Evolutionary conservation across 768 basidiomycete genomes (phyloP), one percentile per base, ranked within the genome.

Genomic region (Auricularia sp.): DNA sequence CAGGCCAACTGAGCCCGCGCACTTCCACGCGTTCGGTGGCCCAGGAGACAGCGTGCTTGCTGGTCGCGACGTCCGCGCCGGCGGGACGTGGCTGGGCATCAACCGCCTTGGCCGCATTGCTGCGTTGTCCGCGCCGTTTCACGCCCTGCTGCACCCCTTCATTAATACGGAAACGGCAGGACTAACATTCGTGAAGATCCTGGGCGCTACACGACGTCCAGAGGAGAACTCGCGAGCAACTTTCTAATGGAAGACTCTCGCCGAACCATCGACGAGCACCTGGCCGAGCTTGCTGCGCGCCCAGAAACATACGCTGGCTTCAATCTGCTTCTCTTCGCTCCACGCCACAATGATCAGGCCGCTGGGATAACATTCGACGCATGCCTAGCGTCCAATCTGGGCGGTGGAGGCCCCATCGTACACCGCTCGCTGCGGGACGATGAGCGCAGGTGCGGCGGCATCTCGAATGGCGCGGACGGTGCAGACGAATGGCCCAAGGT

Each of bases 61-160:
- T 2, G 92, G 92, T 61, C 82, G 86, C 68, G 92, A 94, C 75
- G 71, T 79, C 24, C 77, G 77, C 61, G 90, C 85, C 2, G 90
- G 90, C 47, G 92, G 92, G 54, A 89, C 90, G 42, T 94, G 92
- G 92, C 81, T 91, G 70, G 92, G 92, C 13, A 74, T 92, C 65
- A 84, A 74, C 71, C 81, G 82, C 66, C 67, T 80, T 66, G 92
- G 92, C 29, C 82, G 81, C 68, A 75, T 91, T 64, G 89, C 88
- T 13, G 72, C 93, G 62, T 71, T 92, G 91, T 92, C 74, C 75
- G 90, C 74, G 59, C 62, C 47, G 59, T 61, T 29, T 36, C 44
- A 63, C 63, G 61, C 4, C 21, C 37, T 35, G 64, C 67, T 61
- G 24, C 24, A 58, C 62, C 33, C 63, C 14, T 21, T 33, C 61